phyloP scores from a whole-genome alignment of 306 rosid species.

The Castanopsis chinensis region DNA sequence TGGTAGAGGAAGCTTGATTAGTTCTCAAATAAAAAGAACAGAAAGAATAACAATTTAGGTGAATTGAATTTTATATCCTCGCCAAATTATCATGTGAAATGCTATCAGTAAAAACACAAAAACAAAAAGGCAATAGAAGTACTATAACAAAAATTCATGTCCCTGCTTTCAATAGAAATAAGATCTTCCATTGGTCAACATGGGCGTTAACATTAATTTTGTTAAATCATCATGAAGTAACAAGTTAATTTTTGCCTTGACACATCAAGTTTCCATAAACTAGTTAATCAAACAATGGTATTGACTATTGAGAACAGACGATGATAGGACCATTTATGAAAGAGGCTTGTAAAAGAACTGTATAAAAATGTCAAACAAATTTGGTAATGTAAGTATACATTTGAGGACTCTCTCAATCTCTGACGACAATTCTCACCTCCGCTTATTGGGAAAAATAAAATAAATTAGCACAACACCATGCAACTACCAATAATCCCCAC shows the following conservation, averaged over 20 bases:
- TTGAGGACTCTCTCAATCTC: background rate
- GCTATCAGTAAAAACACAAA: too few species aligned
- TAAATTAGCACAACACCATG: constrained; percentile 1
- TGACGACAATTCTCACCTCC: background rate
- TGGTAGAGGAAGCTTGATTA: too few species aligned
- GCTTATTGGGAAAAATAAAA: background rate
- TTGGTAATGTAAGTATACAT: background rate
- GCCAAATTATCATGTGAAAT: too few species aligned
- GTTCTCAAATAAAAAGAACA: too few species aligned
- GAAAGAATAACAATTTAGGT: too few species aligned
- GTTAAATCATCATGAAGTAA: background rate
- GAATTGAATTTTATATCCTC: too few species aligned
- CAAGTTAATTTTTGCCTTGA: background rate
- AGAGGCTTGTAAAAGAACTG: background rate
- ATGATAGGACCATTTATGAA: background rate
- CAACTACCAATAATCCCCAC: constrained; percentile 93
- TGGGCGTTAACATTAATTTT: background rate
- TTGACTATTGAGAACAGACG: background rate
- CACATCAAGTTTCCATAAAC: background rate
- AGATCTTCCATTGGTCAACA: too few species aligned
- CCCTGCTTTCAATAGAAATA: too few species aligned
- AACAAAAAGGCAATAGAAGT: too few species aligned
- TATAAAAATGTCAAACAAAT: background rate
- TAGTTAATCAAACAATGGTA: background rate
- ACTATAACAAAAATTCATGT: background rate